Base-by-base conservation (phyloP, 768 basidiomycete species). In the Atractiella rhizophila region DNA sequence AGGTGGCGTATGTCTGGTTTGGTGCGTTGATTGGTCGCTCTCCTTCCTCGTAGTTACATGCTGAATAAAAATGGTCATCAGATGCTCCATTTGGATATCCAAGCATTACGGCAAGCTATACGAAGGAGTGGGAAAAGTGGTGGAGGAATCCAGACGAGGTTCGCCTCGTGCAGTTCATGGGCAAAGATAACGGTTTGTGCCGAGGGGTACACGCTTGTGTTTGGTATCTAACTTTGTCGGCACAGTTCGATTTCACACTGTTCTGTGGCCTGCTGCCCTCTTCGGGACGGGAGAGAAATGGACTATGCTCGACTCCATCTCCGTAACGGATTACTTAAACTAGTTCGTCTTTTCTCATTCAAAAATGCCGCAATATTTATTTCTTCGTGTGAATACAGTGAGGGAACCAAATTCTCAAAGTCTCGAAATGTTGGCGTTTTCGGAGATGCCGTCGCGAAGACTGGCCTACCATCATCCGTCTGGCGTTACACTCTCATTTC, bases 361-460 rank as follows among this genome's bases (percentile, higher is more conserved):
- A 28, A 88, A 88, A 98, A 58, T 94, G 86, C 57, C 64, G 96
- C 50, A 94, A 96, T 54, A 96, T n/a, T n/a, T n/a, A n/a, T n/a
- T n/a, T n/a, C n/a, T n/a, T n/a, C n/a, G n/a, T n/a, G n/a, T n/a
- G n/a, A n/a, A n/a, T n/a, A n/a, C n/a, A n/a, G 96, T 59, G 91
- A 98, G 57, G 81, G 83, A 21, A 86, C 86, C 28, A 98, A 98
- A 57, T 98, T 98, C 66, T 91, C 85, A 30, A 98, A 98, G 63
- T 85, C 82, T 54, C 73, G 79, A 49, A 83, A 85, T 50, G 76
- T 88, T 40, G 91, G 88, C 31, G 88, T 98, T 2, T 98, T 98
- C 48, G 91, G 91, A 21, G 82, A 83, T 41, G 75, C 74, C 13
- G 91, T 88, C 0, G 78, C 70, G 54, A 81, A 91, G 45, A 88